Evolutionary conservation across 257 asterid genomes (phyloP), one percentile per base, ranked within the genome.

Genomic region (Coffea canephora): DNA sequence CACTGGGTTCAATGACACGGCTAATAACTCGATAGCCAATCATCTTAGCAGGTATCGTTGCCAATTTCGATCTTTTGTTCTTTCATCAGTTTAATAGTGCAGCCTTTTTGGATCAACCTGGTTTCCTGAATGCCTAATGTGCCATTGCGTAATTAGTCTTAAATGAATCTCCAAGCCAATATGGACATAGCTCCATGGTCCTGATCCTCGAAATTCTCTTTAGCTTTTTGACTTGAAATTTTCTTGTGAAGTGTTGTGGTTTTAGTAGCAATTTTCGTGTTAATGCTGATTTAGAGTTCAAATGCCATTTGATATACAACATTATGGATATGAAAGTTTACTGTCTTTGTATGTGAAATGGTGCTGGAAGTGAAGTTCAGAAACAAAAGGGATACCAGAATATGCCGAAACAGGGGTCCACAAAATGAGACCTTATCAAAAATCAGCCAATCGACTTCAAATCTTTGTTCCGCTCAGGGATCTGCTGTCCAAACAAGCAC

Each of bases 361-460:
- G 43, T 11, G 45, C 70, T 12, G 7, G 43, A 66, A 66, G 43
- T 23, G 45, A 66, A 64, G 16, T 34, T n/a, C n/a, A 16, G 62
- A 55, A 23, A 59, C 0, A 3, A 19, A 71, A 48, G 43, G 61
- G 39, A 34, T 36, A 59, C 23, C n/a, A 61, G 79, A 41, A 75
- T 75, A 61, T 61, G 79, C 79, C 59, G 3, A 13, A 65, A 9
- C 36, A 39, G 8, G 12, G 87, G 91, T 83, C 78, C 94, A 88
- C 82, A 85, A 61, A 80, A 83, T 61, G 71, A 86, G 82, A 84
- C 87, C 92, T 93, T 93, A 91, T 90, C 97, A 64, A 62, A 62
- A 71, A 81, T 54, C 72, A 83, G 84, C 98, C 97, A 93, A 93
- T 91, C 83, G 87, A 75, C 69, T 72, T 81, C 69, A 23, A 76